phyloP scores from a whole-genome alignment of 257 asterid species.

The Voacanga thouarsii region DNA sequence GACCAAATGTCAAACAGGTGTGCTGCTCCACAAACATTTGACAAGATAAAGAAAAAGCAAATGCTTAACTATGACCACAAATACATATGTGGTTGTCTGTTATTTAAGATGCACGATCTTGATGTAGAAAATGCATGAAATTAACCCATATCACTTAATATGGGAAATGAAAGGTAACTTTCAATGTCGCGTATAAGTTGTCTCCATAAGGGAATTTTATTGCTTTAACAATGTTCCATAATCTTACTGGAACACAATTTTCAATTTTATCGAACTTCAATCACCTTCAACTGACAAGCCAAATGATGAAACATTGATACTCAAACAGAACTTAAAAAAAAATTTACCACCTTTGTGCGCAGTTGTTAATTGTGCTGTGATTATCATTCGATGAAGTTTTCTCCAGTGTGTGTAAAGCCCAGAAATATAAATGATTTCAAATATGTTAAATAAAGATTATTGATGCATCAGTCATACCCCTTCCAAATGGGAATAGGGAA shows the following conservation, averaged over 20 bases:
- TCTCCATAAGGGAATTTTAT: neutral
- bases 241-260: neutral
- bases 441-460: neutral
- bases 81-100: neutral
- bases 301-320: neutral
- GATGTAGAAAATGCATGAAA: neutral
- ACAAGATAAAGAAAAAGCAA: neutral
- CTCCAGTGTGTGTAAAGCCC: neutral
- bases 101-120: neutral
- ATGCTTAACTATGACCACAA: neutral
- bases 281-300: neutral
- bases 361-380: neutral
- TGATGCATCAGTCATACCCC: constrained; percentile 36
- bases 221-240: neutral
- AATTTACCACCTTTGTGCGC: neutral
- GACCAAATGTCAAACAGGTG: neutral
- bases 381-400: neutral
- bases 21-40: neutral
- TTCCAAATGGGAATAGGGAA: constrained; percentile 74
- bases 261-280: neutral
- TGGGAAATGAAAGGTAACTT: neutral
- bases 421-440: constrained; percentile 3
- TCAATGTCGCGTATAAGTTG: neutral
- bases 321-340: neutral
- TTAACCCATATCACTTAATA: neutral